These are phyloP conservation scores for Xylaria hypoxylon DNA, from an alignment of 2,329 filamentous ascomycete species.

Conservation along the genomic window DNA sequence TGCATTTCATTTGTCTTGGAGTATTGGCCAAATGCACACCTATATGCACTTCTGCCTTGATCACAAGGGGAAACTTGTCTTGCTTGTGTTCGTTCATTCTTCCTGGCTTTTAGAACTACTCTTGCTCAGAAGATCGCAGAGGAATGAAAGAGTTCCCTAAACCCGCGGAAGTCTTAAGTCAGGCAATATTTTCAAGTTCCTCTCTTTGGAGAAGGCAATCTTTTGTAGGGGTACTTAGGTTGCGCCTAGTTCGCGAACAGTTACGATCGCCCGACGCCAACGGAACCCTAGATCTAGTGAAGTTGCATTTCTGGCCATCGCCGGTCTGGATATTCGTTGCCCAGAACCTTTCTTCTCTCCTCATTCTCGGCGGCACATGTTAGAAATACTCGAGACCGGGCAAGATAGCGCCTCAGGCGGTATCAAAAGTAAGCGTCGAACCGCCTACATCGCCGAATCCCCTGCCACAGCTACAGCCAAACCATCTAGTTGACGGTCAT, in stretches of 20 bases:
- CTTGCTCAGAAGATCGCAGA: neutral
- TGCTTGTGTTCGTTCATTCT: neutral
- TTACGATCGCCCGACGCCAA: constrained; percentile 14
- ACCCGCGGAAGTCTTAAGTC: neutral
- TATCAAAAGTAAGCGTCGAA: neutral
- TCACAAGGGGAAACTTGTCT: neutral
- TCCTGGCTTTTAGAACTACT: neutral
- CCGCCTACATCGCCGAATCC: neutral
- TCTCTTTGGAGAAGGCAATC: constrained; percentile 8
- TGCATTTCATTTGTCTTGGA: neutral
- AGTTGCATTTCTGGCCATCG: constrained; percentile 12
- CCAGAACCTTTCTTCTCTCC: constrained; percentile 2
- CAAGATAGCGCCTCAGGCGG: neutral
- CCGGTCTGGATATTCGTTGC: neutral
- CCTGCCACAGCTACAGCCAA: neutral
- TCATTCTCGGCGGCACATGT: neutral
- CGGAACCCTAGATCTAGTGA: constrained; percentile 7
- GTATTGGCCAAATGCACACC: neutral
- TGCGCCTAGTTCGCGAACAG: constrained; percentile 14
- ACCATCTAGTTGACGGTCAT: constrained; percentile 4
- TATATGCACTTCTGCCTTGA: constrained; percentile 2
- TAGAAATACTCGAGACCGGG: neutral
- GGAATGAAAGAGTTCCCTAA: neutral
- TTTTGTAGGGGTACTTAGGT: neutral
- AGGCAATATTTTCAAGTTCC: neutral